A percentile compares a stretch with the other conserved stretches of the same genome.
phyloP scores from a whole-genome alignment of 1,284 basidiomycete species.

The Rhodofomes roseus region DNA sequence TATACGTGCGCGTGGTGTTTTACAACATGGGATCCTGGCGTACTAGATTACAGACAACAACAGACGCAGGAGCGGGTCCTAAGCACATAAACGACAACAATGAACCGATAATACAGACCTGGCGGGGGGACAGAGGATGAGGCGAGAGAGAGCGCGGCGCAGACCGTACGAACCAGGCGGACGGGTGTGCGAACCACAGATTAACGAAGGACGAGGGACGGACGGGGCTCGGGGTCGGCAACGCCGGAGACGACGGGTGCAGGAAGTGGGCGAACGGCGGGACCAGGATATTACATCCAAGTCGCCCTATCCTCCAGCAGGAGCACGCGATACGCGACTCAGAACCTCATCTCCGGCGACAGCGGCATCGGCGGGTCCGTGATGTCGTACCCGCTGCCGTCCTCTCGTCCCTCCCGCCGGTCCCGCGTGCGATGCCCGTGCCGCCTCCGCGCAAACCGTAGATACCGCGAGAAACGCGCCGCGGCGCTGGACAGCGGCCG shows the following conservation, averaged over 20 bases:
- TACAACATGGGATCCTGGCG: background rate
- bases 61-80: background rate
- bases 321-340: background rate
- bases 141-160: background rate
- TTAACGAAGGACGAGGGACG: background rate
- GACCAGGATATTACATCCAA: too few species aligned
- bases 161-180: background rate
- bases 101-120: background rate
- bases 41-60: background rate
- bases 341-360: slow-evolving; percentile 15
- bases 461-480: slow-evolving; percentile 63
- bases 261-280: too few species aligned
- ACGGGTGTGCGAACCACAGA: background rate
- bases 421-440: slow-evolving; percentile 12
- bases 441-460: slow-evolving; percentile 54
- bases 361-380: slow-evolving; percentile 27
- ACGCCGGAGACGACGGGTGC: too few species aligned
- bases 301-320: too few species aligned
- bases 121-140: background rate
- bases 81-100: background rate
- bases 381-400: slow-evolving; percentile 23
- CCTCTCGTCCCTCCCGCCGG: slow-evolving; percentile 13
- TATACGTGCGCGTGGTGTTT: background rate
- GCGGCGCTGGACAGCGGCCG: slow-evolving; percentile 26
- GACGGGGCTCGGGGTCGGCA: background rate